Evolutionary conservation across 192 early-diverging fungal genomes (phyloP).

Genomic region (Backusella tuberculispora): DNA sequence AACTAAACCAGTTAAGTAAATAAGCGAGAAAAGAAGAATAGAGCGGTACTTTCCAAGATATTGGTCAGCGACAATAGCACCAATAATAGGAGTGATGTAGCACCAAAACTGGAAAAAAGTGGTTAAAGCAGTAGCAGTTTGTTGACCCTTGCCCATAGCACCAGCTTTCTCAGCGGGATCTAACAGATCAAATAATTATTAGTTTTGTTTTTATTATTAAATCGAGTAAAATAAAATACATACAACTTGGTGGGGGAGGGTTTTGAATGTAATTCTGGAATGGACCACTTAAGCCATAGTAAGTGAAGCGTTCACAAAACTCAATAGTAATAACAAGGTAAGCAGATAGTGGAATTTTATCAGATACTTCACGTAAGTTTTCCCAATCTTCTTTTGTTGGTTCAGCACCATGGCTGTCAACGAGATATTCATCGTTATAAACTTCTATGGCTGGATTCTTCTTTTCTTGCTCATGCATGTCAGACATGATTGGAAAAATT

Average conservation of each 20-base stretch:
- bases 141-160: slow-evolving; percentile 53
- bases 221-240: neutral
- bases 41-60: slow-evolving; percentile 76
- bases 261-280: slow-evolving; percentile 65
- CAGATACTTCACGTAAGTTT: slow-evolving; percentile 58
- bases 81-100: slow-evolving; percentile 52
- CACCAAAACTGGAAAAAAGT: slow-evolving; percentile 59
- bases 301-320: slow-evolving; percentile 70
- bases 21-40: slow-evolving; percentile 59
- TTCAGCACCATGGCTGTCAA: slow-evolving; percentile 51
- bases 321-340: slow-evolving; percentile 63
- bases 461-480: slow-evolving; percentile 20
- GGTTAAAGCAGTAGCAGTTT: slow-evolving; percentile 56
- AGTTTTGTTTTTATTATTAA: neutral
- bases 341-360: slow-evolving; percentile 58
- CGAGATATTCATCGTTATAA: slow-evolving; percentile 16
- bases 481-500: slow-evolving; percentile 22
- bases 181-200: slow-evolving; percentile 1
- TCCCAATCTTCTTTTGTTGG: slow-evolving; percentile 65
- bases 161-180: slow-evolving; percentile 49
- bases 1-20: slow-evolving; percentile 65
- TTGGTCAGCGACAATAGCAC: slow-evolving; percentile 69
- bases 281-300: slow-evolving; percentile 62
- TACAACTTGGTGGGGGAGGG: slow-evolving; percentile 44
- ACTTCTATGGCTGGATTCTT: neutral